Evolutionary conservation across 805 yeast genomes (phyloP).

Genomic region (Saccharomyces paradoxus): DNA sequence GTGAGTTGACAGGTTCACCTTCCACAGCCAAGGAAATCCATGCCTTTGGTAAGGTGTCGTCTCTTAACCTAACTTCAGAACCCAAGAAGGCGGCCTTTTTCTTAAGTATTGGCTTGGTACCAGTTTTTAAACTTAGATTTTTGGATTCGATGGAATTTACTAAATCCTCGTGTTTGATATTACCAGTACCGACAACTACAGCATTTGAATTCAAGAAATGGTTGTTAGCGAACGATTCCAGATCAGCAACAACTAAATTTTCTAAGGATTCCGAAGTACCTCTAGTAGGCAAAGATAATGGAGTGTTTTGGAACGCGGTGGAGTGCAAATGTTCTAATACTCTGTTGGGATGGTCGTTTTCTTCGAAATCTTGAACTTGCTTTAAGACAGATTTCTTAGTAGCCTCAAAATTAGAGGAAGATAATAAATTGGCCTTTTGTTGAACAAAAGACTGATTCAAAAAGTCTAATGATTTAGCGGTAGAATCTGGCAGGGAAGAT

Average conservation of each 20-base stretch:
- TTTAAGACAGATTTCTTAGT: slow-evolving; percentile 40
- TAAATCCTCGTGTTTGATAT: slow-evolving; percentile 58
- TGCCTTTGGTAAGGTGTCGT: slow-evolving; percentile 76
- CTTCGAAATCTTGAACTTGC: slow-evolving; percentile 49
- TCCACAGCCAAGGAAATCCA: slow-evolving; percentile 68
- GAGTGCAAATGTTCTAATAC: slow-evolving; percentile 71
- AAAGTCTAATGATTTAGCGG: slow-evolving; percentile 43
- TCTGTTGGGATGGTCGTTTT: slow-evolving; percentile 42
- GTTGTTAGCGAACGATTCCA: slow-evolving; percentile 45
- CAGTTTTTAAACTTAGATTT: slow-evolving; percentile 33
- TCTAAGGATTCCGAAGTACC: slow-evolving; percentile 65
- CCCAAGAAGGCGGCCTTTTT: slow-evolving; percentile 63
- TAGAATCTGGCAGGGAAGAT: slow-evolving; percentile 43
- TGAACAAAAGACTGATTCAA: slow-evolving; percentile 35
- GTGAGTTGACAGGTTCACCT: slow-evolving; percentile 58
- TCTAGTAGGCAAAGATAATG: slow-evolving; percentile 64
- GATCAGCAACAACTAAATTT: slow-evolving; percentile 51
- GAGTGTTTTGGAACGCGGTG: slow-evolving; percentile 81
- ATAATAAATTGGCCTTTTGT: slow-evolving; percentile 27
- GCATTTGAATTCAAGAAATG: slow-evolving; percentile 56
- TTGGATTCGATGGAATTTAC: slow-evolving; percentile 55
- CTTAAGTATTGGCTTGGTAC: slow-evolving; percentile 45
- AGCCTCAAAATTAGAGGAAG: slow-evolving; percentile 40
- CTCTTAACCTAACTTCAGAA: slow-evolving; percentile 82
- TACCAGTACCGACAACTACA: slow-evolving; percentile 64